A percentile compares a stretch with the other conserved stretches of the same genome.
Evolutionary conservation across 352 stramenopile genomes (phyloP).

Genomic region (Phytophthora foliorum): DNA sequence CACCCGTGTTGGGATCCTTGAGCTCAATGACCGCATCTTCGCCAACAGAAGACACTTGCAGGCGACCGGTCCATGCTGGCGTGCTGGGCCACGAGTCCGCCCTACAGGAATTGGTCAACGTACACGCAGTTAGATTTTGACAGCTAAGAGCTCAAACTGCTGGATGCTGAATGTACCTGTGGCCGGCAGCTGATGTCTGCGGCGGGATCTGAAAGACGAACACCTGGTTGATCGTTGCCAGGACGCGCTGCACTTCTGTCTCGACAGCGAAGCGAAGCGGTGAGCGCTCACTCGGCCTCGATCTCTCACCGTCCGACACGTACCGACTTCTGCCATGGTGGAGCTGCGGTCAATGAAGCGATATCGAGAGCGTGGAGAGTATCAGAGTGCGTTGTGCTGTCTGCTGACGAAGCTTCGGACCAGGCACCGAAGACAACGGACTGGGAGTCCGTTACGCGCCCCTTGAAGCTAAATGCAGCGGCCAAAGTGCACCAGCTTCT

Average conservation of each 20-base stretch:
- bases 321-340: conserved; percentile 41
- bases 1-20: conserved; percentile 62
- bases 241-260: conserved; percentile 61
- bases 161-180: conserved; percentile 47
- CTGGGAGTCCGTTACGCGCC: conserved; percentile 32
- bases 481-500: neutral
- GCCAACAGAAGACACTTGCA: conserved; percentile 70
- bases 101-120: conserved; percentile 21
- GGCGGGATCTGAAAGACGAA: conserved; percentile 81
- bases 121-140: neutral
- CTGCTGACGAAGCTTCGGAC: neutral
- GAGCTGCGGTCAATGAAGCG: conserved; percentile 1
- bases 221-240: conserved; percentile 74
- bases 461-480: conserved; percentile 28
- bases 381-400: neutral
- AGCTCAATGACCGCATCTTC: conserved; percentile 73
- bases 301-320: neutral
- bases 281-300: neutral
- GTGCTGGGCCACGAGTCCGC: conserved; percentile 75
- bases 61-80: conserved; percentile 65
- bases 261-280: neutral
- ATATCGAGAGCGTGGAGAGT: neutral
- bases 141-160: neutral
- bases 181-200: conserved; percentile 64
- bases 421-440: neutral